Evolutionary conservation across 202 grass and related monocot genomes (phyloP).

Genomic region (Brachypodium distachyon): DNA sequence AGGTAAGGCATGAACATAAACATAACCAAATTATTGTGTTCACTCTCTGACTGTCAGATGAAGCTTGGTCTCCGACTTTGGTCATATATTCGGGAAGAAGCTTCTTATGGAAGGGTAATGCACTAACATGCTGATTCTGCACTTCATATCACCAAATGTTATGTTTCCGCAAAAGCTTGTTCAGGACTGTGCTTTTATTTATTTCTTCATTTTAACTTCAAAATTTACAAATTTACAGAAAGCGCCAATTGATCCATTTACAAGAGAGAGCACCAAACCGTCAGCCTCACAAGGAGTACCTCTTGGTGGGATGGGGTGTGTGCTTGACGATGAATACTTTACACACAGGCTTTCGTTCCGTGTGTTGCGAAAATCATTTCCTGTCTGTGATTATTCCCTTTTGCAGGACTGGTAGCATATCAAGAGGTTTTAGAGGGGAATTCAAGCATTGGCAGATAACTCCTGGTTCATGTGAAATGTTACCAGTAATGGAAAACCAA

Average conservation of each 20-base stretch:
- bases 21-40: not conserved
- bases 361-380: not conserved
- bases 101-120: conserved; percentile 92
- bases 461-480: conserved; percentile 83
- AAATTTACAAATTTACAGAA: conserved; percentile 52
- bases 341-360: not conserved
- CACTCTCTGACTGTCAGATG: conserved; percentile 40
- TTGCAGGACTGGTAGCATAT: conserved; percentile 82
- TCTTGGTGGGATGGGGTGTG: conserved; percentile 94
- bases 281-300: conserved; percentile 90
- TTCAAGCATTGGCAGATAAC: conserved; percentile 94
- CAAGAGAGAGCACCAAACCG: conserved; percentile 61
- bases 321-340: conserved; percentile 7
- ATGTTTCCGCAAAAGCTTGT: not conserved
- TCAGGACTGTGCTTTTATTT: not conserved
- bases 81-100: conserved; percentile 97
- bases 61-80: conserved; percentile 96
- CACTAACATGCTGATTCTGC: not conserved
- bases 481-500: conserved; percentile 94
- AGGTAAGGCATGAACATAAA: too few species aligned
- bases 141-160: conserved; percentile 10
- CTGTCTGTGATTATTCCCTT: conserved; percentile 24
- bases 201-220: conserved; percentile 14
- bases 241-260: conserved; percentile 98
- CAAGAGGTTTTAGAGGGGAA: conserved; percentile 97